Conservation (phyloP, 2,329 filamentous ascomycete species). For the Calonectria leucothoes region DNA sequence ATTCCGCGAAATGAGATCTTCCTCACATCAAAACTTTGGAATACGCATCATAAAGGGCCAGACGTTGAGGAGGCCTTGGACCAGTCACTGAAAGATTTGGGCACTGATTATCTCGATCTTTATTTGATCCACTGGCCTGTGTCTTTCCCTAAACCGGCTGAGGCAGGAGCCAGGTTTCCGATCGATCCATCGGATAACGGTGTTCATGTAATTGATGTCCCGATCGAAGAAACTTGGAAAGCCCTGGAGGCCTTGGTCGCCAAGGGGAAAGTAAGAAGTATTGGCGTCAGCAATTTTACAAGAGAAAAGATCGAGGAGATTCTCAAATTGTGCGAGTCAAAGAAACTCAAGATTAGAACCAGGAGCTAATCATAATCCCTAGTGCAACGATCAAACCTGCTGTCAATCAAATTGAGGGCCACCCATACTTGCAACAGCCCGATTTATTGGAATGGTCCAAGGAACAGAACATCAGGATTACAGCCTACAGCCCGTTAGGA, state of each 20-base stretch:
- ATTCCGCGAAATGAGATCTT: constrained; percentile 52
- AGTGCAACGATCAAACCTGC: constrained; percentile 62
- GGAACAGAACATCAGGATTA: constrained; percentile 65
- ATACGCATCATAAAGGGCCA: constrained; percentile 60
- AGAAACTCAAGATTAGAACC: not conserved
- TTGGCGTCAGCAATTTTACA: constrained; percentile 65
- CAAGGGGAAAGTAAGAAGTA: constrained; percentile 54
- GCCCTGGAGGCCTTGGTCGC: constrained; percentile 53
- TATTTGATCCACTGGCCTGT: constrained; percentile 62
- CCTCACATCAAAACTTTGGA: constrained; percentile 70
- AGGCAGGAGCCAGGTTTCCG: constrained; percentile 48
- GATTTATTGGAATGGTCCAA: constrained; percentile 60
- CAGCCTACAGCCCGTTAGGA: constrained; percentile 74
- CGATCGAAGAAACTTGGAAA: constrained; percentile 66
- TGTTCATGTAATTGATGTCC: constrained; percentile 37
- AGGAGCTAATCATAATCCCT: constrained; percentile 1
- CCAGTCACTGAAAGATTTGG: constrained; percentile 58
- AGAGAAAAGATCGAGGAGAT: constrained; percentile 54
- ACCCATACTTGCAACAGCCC: constrained; percentile 67
- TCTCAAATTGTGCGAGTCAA: constrained; percentile 1
- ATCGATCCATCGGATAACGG: constrained; percentile 57
- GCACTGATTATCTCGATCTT: constrained; percentile 62
- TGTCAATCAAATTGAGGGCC: constrained; percentile 60
- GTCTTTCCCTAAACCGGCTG: constrained; percentile 54
- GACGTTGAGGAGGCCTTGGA: constrained; percentile 59